Evolutionary conservation across 106 monocot species (phyloP).

Genomic region (Platanthera guangdongensis): DNA sequence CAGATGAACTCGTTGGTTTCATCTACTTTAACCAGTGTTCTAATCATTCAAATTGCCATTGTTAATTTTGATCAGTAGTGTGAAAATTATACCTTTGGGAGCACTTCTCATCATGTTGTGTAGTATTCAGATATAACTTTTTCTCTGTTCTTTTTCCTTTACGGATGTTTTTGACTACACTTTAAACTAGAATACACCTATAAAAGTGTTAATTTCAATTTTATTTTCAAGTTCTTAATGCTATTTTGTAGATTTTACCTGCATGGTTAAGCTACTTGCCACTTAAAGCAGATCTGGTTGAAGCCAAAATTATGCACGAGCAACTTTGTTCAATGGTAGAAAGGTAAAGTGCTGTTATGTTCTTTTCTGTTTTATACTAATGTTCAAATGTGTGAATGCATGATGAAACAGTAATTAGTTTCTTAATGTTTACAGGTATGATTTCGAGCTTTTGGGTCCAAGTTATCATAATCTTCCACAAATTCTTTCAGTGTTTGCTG

Average conservation of each 20-base stretch:
- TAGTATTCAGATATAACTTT: no score
- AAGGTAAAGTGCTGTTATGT: conserved; percentile 29
- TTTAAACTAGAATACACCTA: no score
- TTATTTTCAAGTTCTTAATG: no score
- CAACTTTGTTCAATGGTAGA: conserved; percentile 89
- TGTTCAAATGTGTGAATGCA: not conserved
- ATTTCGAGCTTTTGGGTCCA: conserved; percentile 71
- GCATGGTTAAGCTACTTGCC: conserved; percentile 87
- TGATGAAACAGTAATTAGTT: not conserved
- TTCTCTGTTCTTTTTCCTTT: no score
- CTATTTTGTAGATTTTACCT: conserved; percentile 52
- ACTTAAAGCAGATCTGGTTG: conserved; percentile 70
- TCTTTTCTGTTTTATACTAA: not conserved
- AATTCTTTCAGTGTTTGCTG: conserved; percentile 73
- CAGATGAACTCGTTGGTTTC: no score
- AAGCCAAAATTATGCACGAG: conserved; percentile 91
- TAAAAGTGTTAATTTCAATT: no score
- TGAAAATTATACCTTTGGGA: no score
- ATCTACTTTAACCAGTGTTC: no score
- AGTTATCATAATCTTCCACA: conserved; percentile 86
- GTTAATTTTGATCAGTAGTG: no score
- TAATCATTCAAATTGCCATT: no score
- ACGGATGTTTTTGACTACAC: no score
- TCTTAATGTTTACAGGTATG: conserved; percentile 37
- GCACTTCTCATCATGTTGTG: no score